These are phyloP conservation scores for Hygrocybe punicea DNA, from an alignment of 768 basidiomycete species.

Conservation along the genomic window DNA sequence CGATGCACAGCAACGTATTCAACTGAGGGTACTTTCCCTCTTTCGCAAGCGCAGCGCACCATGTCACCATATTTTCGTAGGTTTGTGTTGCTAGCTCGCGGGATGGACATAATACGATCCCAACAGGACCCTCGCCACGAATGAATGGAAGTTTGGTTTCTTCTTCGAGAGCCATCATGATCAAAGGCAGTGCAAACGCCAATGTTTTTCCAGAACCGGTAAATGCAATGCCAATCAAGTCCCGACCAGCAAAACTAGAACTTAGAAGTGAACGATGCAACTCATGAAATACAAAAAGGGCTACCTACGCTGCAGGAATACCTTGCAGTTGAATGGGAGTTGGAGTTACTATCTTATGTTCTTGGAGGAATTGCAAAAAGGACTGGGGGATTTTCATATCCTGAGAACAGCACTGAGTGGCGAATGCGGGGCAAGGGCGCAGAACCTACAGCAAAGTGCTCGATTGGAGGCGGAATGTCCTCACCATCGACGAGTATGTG, in stretches of 20 bases:
- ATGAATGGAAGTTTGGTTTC: constrained; percentile 86
- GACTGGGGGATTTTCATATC: constrained; percentile 98
- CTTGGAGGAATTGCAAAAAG: constrained; percentile 77
- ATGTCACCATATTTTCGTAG: constrained; percentile 86
- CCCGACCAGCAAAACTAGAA: constrained; percentile 84
- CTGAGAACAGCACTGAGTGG: constrained; percentile 37
- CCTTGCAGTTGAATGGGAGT: constrained; percentile 98
- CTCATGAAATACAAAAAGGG: constrained; percentile 9
- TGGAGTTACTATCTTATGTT: constrained; percentile 79
- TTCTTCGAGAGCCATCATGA: constrained; percentile 95
- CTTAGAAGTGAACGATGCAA: constrained; percentile 16
- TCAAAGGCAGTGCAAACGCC: constrained; percentile 95
- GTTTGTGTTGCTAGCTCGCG: constrained; percentile 97
- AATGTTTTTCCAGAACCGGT: constrained; percentile 99
- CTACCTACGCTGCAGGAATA: constrained; percentile 84
- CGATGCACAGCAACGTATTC: constrained; percentile 89
- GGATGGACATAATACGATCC: constrained; percentile 92
- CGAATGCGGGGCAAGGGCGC: neutral
- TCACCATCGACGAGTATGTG: constrained; percentile 96
- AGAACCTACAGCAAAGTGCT: constrained; percentile 65
- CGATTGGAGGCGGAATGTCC: constrained; percentile 89
- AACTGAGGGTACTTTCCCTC: constrained; percentile 81
- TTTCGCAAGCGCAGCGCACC: constrained; percentile 79
- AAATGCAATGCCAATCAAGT: constrained; percentile 98
- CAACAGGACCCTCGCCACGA: constrained; percentile 95